These are phyloP conservation scores for Sporothrix protearum DNA, from an alignment of 2,329 filamentous ascomycete species.

Conservation along the genomic window DNA sequence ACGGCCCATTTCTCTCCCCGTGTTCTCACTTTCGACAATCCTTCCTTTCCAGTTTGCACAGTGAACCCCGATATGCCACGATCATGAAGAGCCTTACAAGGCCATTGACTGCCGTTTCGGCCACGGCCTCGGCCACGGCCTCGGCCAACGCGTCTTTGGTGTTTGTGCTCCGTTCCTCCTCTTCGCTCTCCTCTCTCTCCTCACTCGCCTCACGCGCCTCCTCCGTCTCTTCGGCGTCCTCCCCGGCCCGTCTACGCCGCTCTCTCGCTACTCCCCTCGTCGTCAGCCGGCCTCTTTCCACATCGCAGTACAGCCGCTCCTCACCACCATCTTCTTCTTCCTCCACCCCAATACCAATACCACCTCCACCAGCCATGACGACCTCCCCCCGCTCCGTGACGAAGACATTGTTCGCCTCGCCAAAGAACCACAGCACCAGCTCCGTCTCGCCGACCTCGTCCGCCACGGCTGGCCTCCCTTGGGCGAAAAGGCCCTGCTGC, in stretches of 20 bases:
- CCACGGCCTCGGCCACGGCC: conserved; percentile 23
- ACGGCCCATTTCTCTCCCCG: neutral
- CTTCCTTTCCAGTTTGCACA: neutral
- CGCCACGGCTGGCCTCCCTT: conserved; percentile 82
- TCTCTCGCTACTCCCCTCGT: neutral
- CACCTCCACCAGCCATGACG: neutral
- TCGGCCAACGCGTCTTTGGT: conserved; percentile 25
- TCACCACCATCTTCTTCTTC: neutral
- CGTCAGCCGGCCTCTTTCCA: conserved; percentile 37
- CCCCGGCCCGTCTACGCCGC: neutral
- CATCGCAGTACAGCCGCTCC: conserved; percentile 29
- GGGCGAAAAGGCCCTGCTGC: conserved; percentile 72
- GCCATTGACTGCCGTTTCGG: conserved; percentile 40
- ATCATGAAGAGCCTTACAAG: conserved; percentile 42
- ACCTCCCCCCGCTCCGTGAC: conserved; percentile 46
- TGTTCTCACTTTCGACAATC: neutral
- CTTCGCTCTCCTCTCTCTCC: neutral
- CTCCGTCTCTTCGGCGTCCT: neutral
- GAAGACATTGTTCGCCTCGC: conserved; percentile 77
- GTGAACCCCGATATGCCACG: conserved; percentile 40
- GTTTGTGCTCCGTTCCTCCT: neutral
- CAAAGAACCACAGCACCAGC: conserved; percentile 69
- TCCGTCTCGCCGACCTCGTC: conserved; percentile 84
- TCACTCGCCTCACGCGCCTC: neutral
- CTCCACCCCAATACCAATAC: too few species aligned